Base-by-base conservation (phyloP, 306 rosid species). In the Rubus parviflorus region DNA sequence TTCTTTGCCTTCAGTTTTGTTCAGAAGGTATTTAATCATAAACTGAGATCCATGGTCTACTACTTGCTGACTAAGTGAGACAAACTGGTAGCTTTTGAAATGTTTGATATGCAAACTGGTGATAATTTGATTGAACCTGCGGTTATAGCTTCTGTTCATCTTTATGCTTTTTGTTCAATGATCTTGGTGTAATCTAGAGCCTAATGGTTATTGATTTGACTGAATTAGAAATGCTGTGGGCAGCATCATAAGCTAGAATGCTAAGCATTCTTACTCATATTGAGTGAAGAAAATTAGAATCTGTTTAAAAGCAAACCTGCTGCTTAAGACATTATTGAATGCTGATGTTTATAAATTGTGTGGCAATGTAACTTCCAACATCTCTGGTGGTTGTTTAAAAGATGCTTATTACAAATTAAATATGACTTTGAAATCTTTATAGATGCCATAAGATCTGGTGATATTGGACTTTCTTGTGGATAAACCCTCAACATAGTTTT, bases 1-100 rank as follows among this genome's bases (percentile, higher is more conserved):
- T 81, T 75, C 69, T 62, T 69, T 69, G 49, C 80, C 76, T 45
- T 58, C 70, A 42, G 23, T 74, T 77, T 80, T 57, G 49, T 61
- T 57, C 25, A 54, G 68, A 57, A 49, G 61, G 79, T 54, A 74
- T 46, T 70, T 45, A 47, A 49, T 68, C 66, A 73, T 68, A 68
- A 43, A 48, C 40, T 68, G 13, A n/a, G 35, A 60, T 70, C 35
- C 16, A 7, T 10, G 68, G 22, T 49, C 63, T 46, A 14, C 73
- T 19, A 7, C 45, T 11, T 52, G 77, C 15, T 73, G 77, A 73
- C 43, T 73, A 8, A 60, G 25, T 74, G 56, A 60, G 47, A 61
- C 45, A 45, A 23, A 16, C 22, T 22, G 15, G 78, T 45, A 19
- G 58, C 2, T 35, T 14, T 46, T 61, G 35, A 25, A 19, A 10